These are phyloP conservation scores for Zea luxurians DNA, from an alignment of 176 grass and related monocot species.

Conservation along the genomic window DNA sequence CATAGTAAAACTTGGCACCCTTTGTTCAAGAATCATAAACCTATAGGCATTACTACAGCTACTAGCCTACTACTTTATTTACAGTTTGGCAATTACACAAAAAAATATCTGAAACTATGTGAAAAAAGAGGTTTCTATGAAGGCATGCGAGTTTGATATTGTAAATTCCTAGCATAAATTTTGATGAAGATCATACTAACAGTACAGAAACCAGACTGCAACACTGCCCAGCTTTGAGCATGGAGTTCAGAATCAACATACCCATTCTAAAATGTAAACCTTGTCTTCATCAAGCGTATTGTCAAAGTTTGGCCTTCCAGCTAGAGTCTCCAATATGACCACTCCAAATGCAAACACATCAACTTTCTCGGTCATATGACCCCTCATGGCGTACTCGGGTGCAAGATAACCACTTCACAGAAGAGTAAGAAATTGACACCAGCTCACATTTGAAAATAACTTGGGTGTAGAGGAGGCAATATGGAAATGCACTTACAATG, in stretches of 20 bases:
- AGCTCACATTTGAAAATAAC: not conserved
- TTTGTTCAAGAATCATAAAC: not conserved
- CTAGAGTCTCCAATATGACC: constrained; percentile 55
- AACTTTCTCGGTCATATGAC: constrained; percentile 63
- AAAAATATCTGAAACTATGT: not conserved
- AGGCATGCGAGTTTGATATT: not conserved
- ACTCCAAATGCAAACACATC: constrained; percentile 81
- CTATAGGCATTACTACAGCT: not conserved
- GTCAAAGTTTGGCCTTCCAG: constrained; percentile 64
- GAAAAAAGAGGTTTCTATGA: constrained; percentile 4
- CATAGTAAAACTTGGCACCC: constrained; percentile 43
- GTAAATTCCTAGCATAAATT: not conserved
- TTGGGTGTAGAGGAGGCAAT: not conserved
- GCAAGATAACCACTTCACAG: constrained; percentile 70
- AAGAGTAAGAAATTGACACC: not conserved
- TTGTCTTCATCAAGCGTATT: constrained; percentile 31
- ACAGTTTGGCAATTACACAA: not conserved
- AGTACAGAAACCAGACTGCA: not conserved
- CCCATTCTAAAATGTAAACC: constrained; percentile 74
- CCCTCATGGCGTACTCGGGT: constrained; percentile 89
- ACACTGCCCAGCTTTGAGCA: not conserved
- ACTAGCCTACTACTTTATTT: not conserved
- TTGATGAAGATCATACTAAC: not conserved
- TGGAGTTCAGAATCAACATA: constrained; percentile 38
- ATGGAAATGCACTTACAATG: constrained; percentile 58